These are phyloP conservation scores for Haplographium delicatum DNA, from an alignment of 495 filamentous ascomycete genomes.

Conservation along the genomic window DNA sequence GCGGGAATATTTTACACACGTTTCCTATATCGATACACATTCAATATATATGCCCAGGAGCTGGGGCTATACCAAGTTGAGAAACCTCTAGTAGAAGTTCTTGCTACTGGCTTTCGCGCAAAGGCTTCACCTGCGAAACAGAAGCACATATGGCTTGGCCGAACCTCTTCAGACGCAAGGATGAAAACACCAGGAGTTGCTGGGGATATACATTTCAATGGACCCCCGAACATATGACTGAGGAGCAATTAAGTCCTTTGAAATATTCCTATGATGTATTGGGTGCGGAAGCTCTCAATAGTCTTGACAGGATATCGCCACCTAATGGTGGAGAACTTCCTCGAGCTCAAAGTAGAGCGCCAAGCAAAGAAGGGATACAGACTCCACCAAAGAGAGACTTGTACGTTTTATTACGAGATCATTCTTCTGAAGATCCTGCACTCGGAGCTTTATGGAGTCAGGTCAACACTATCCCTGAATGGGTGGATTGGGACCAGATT, in stretches of 20 bases:
- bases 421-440: slow-evolving; percentile 51
- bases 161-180: slow-evolving; percentile 28
- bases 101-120: too few relatives aligned
- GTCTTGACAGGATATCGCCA: slow-evolving; percentile 52
- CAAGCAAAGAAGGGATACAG: slow-evolving; percentile 18
- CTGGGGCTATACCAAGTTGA: too few relatives aligned
- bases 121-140: too few relatives aligned
- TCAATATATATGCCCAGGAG: too few relatives aligned
- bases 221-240: slow-evolving; percentile 58
- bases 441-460: slow-evolving; percentile 60
- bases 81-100: too few relatives aligned
- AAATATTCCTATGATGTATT: slow-evolving; percentile 63
- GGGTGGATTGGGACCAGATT: slow-evolving; percentile 83
- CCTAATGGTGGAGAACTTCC: slow-evolving; percentile 18
- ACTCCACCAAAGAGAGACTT: slow-evolving; percentile 42
- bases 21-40: too few relatives aligned
- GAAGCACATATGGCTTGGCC: slow-evolving; percentile 31
- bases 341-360: slow-evolving; percentile 15
- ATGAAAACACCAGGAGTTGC: slow-evolving; percentile 27
- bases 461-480: slow-evolving; percentile 63
- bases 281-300: slow-evolving; percentile 57
- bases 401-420: slow-evolving; percentile 54
- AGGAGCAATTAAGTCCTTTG: slow-evolving; percentile 54
- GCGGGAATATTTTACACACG: too few relatives aligned
- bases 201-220: slow-evolving; percentile 71